A percentile compares a stretch with the other conserved stretches of the same genome.
Conservation (phyloP, 495 filamentous ascomycete species). For the Xylaria intraflava region DNA sequence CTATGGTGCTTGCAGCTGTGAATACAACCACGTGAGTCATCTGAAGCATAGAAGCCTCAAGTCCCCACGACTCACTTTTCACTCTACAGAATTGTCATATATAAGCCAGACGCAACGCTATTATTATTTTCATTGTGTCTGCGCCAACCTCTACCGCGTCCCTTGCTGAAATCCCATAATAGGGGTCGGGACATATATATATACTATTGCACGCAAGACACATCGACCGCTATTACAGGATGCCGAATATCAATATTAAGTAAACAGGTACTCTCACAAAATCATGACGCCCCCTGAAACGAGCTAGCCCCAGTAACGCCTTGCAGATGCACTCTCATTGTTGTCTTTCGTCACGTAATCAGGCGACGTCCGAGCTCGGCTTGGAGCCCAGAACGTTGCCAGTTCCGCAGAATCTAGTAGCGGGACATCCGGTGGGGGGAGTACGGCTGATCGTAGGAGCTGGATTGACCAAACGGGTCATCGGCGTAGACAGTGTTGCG, state of each 20-base stretch:
- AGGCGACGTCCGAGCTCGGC: background rate
- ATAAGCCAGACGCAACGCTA: conserved; percentile 8
- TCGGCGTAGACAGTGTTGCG: conserved; percentile 73
- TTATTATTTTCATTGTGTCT: background rate
- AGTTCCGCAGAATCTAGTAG: conserved; percentile 20
- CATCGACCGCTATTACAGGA: background rate
- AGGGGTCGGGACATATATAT: background rate
- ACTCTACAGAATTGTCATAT: background rate
- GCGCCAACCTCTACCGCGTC: background rate
- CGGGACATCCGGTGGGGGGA: conserved; percentile 34
- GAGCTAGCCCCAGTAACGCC: conserved; percentile 9
- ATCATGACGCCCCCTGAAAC: background rate
- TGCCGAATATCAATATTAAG: conserved; percentile 2
- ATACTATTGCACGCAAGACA: background rate
- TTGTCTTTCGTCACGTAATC: background rate
- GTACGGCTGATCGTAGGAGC: conserved; percentile 37
- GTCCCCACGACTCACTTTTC: background rate
- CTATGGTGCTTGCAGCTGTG: no score
- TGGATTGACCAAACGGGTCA: conserved; percentile 41
- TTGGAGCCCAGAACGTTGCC: background rate
- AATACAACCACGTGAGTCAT: no score
- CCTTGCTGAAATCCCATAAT: background rate
- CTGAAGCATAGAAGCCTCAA: no score
- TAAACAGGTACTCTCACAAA: background rate
- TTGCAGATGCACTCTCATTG: conserved; percentile 3